Evolutionary conservation across 768 basidiomycete genomes (phyloP), one percentile per base, ranked within the genome.

Genomic region (Suillus subluteus): DNA sequence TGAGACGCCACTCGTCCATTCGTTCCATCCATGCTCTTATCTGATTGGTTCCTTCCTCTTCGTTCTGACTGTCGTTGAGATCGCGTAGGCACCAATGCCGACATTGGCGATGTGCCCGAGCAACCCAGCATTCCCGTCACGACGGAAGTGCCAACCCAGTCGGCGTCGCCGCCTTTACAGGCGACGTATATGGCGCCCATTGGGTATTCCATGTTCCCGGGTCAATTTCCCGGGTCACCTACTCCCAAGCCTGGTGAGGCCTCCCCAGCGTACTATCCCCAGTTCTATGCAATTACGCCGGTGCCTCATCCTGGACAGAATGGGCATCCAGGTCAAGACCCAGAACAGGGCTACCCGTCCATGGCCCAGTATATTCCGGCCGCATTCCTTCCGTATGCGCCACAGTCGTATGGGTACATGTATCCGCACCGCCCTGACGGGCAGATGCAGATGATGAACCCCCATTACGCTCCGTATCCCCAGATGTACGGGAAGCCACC

Each of bases 41-140:
- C 52, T 64, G 18, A 62, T 62, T 35, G 43, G 41, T 44, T 59
- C 61, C 32, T 23, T 59, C 63, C 50, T 67, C 66, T 67, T 74
- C 72, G 77, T 75, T 81, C 81, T 82, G 79, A 82, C 83, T 79
- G 76, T 80, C 71, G 72, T 82, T 80, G 79, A 85, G 85, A 79
- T 86, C 86, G 81, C 82, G 83, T 85, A 85, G 84, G 83, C 81
- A 84, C 73, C 82, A 84, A 69, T 79, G 79, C 82, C 76, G 86
- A 86, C 69, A 67, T 71, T 67, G 70, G 71, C 74, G 83, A 84
- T 80, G 76, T 71, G 72, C 80, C 82, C 62, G 78, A 79, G 71
- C 80, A 81, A 66, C 79, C 80, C 67, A 78, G 78, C 71, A 74
- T 83, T 70, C 69, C 81, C 72, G 77, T 83, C 69, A 73, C 83